Conservation (phyloP, 169 alveolate species). For the Eimeria acervulina region DNA sequence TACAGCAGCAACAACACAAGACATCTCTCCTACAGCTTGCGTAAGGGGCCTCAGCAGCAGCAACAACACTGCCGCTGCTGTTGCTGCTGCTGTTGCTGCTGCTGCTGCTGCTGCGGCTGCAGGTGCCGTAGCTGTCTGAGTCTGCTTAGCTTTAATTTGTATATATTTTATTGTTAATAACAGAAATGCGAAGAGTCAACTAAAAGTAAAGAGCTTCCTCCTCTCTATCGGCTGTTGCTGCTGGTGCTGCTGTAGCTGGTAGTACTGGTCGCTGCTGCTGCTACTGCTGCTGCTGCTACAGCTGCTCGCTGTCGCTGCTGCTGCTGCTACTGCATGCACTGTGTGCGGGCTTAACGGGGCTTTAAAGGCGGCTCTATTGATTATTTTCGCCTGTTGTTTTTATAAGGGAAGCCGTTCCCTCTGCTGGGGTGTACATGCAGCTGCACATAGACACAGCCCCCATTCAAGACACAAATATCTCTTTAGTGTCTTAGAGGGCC, state of each 20-base stretch:
- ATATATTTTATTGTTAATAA: too few species aligned
- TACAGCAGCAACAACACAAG: neutral
- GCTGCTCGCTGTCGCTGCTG: too few species aligned
- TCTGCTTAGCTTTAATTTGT: too few species aligned
- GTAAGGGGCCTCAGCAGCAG: too few species aligned
- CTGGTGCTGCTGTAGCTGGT: slow-evolving; percentile 48
- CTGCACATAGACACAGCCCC: neutral
- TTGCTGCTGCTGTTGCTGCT: too few species aligned
- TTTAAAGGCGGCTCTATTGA: neutral
- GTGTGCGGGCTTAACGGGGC: slow-evolving; percentile 37
- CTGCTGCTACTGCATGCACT: slow-evolving; percentile 32
- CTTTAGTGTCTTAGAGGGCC: neutral
- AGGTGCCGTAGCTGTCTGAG: too few species aligned
- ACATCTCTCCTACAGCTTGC: too few species aligned
- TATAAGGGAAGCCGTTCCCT: neutral
- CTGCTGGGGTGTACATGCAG: neutral
- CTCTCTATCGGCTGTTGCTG: neutral
- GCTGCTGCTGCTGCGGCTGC: too few species aligned
- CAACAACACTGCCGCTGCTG: too few species aligned
- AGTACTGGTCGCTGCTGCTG: slow-evolving; percentile 19
- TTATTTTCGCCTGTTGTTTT: neutral
- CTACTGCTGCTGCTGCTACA: slow-evolving; percentile 37
- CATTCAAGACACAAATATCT: neutral
- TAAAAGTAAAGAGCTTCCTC: neutral
- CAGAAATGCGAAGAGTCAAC: neutral